Evolutionary conservation across 2,329 filamentous ascomycete species (phyloP).

Genomic region (Byssoonygena ceratinophila): DNA sequence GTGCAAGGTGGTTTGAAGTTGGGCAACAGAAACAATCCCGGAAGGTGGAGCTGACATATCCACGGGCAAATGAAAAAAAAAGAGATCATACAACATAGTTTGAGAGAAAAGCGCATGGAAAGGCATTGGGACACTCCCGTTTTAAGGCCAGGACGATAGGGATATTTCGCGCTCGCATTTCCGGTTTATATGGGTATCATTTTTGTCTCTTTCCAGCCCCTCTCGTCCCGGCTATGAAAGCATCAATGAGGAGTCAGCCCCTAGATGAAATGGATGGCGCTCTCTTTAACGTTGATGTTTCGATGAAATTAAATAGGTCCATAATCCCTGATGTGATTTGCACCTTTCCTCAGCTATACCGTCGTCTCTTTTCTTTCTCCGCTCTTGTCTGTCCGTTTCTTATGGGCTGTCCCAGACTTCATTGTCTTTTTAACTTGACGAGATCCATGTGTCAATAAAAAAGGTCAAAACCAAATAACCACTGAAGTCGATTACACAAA

Average conservation of each 20-base stretch:
- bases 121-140: background rate
- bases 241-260: conserved; percentile 7
- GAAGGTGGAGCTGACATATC: background rate
- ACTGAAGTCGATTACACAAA: background rate
- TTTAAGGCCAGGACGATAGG: conserved; percentile 3
- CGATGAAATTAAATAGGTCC: conserved; percentile 8
- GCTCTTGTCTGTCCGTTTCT: background rate
- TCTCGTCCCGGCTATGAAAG: conserved; percentile 1
- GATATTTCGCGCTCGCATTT: conserved; percentile 5
- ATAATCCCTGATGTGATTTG: background rate
- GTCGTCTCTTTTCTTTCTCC: background rate
- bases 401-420: background rate
- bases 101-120: conserved; percentile 2
- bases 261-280: conserved; percentile 1
- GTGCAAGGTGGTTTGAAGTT: background rate
- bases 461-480: background rate
- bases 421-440: conserved; percentile 1
- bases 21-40: background rate
- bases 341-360: background rate
- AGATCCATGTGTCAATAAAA: conserved; percentile 7
- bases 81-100: background rate
- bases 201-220: conserved; percentile 5
- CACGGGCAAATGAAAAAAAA: background rate
- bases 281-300: conserved; percentile 5
- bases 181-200: conserved; percentile 7